phyloP scores from a whole-genome alignment of 139 green algal genomes.

The Raphidocelis subcapitata region DNA sequence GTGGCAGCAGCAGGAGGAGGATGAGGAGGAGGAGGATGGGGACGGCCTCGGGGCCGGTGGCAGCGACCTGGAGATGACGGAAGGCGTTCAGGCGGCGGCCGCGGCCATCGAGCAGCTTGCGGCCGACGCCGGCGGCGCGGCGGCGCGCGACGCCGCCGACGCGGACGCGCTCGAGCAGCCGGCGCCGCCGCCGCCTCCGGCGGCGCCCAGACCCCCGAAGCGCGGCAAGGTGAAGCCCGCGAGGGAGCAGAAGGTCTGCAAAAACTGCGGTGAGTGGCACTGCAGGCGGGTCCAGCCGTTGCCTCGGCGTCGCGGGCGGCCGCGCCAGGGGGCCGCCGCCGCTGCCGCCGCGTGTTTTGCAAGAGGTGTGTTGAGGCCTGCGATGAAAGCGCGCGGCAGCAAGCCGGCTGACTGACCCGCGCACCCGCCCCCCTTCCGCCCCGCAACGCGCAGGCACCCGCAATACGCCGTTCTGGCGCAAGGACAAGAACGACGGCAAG shows the following conservation, averaged over 20 bases:
- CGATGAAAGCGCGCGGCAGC: too few species aligned
- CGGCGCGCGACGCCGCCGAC: background rate
- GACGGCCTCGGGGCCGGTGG: background rate
- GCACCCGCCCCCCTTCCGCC: too few species aligned
- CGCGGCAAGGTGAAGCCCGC: slow-evolving; percentile 25
- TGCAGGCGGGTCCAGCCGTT: too few species aligned
- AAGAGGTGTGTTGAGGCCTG: too few species aligned
- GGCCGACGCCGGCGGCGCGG: slow-evolving; percentile 1
- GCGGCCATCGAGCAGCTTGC: background rate
- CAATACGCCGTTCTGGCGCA: slow-evolving; percentile 94
- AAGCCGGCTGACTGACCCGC: too few species aligned
- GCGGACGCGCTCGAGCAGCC: background rate
- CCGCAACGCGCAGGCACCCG: too few species aligned
- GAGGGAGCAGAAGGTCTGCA: slow-evolving; percentile 74
- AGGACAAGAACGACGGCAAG: slow-evolving; percentile 81
- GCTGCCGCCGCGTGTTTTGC: too few species aligned
- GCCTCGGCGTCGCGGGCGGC: too few species aligned
- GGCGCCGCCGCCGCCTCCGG: slow-evolving; percentile 7
- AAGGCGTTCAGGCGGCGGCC: background rate
- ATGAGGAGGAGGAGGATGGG: too few species aligned
- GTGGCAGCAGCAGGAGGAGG: background rate
- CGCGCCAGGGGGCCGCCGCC: too few species aligned
- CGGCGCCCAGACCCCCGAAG: slow-evolving; percentile 19
- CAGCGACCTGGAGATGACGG: too few species aligned
- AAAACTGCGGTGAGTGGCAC: too few species aligned